These are phyloP conservation scores for Flaveria trinervia DNA, from an alignment of 129 eudicot genomes.

Conservation along the genomic window DNA sequence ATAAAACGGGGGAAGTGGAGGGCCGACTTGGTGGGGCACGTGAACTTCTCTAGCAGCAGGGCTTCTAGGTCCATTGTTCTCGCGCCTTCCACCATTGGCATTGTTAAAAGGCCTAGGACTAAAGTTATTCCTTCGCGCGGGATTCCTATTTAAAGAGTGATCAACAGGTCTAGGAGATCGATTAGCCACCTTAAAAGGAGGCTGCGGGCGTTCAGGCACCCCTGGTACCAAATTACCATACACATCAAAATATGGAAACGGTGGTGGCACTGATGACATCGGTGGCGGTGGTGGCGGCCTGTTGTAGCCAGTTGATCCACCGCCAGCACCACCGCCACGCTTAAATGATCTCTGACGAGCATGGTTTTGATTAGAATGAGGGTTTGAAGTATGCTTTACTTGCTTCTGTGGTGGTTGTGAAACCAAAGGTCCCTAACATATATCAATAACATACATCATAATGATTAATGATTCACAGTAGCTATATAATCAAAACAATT, in stretches of 20 bases:
- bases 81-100: constrained; percentile 63
- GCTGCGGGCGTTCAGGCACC: constrained; percentile 33
- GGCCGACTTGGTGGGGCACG: constrained; percentile 47
- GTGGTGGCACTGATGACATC: constrained; percentile 54
- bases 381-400: constrained; percentile 38
- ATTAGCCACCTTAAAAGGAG: constrained; percentile 36
- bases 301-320: constrained; percentile 35
- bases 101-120: constrained; percentile 43
- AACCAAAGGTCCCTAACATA: constrained; percentile 49
- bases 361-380: constrained; percentile 43
- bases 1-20: constrained; percentile 35
- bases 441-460: neutral
- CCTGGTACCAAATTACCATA: constrained; percentile 48
- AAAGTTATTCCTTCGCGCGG: constrained; percentile 52
- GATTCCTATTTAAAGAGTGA: constrained; percentile 44
- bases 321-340: constrained; percentile 45
- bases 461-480: neutral
- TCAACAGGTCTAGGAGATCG: constrained; percentile 50
- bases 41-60: constrained; percentile 44
- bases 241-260: constrained; percentile 44
- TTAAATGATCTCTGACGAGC: constrained; percentile 26
- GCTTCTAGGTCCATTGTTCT: constrained; percentile 40
- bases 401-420: constrained; percentile 51
- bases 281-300: constrained; percentile 43
- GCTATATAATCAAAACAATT: neutral